Evolutionary conservation across 2,329 filamentous ascomycete species (phyloP), one percentile per base, ranked within the genome.

Genomic region (Arthroderma sp.): DNA sequence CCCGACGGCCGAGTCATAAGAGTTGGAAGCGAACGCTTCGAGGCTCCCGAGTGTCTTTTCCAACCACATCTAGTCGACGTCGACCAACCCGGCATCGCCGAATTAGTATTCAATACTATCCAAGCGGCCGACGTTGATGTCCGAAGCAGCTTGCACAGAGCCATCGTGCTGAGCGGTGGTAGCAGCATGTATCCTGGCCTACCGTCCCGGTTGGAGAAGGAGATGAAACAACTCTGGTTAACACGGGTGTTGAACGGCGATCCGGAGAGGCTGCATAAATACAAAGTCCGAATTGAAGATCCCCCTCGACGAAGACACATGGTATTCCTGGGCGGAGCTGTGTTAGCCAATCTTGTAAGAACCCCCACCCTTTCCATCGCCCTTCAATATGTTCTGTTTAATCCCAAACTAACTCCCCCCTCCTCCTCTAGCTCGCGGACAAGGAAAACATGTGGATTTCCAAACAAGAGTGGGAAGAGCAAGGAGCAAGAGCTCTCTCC

Each of bases 381-480:
- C 42, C 29, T 42, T 34, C 36, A 36, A 29, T 8, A 30, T 15
- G 28, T 43, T 11, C 15, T 40, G 7, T 56, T 58, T 42, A 59
- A 43, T 22, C 29, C n/a, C 15, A 22, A 22, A 22, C 15, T 22
- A 22, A 22, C 15, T 22, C 5, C 38, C 36, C 32, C 37, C 27
- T 39, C 15, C 34, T 11, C 42, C 34, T 31, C 33, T 48, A 77
- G 74, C 96, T 98, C 83, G 88, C 91, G 38, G 88, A 96, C 69
- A 96, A 95, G 71, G 86, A 95, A 65, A 84, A 82, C 64, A 96
- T 96, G 91, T 98, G 91, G 91, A 88, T 98, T 59, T 84, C 83
- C 55, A 94, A 94, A 74, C 76, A 84, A 59, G 91, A 98, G 68
- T 98, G 91, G 91, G 77, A 91, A 59, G 91, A 98, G 68, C 83